Evolutionary conservation across 768 basidiomycete genomes (phyloP).

Genomic region (Hygrophorus russula): DNA sequence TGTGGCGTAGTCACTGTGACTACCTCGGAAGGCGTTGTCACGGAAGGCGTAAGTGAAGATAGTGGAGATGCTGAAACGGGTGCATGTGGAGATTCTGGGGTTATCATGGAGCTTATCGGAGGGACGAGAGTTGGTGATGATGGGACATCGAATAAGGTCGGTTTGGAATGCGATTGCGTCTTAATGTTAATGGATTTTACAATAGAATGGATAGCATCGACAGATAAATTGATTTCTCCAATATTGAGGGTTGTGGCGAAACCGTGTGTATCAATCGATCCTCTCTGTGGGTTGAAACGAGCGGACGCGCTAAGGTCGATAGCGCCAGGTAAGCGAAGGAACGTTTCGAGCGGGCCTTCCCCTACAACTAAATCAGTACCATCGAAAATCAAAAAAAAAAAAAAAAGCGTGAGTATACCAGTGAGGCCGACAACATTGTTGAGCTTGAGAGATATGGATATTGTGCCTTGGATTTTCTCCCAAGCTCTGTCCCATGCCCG

Average conservation of each 20-base stretch:
- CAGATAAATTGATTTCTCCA: slow-evolving; percentile 33
- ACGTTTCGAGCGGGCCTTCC: slow-evolving; percentile 18
- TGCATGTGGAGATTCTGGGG: slow-evolving; percentile 11
- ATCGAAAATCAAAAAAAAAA: not conserved
- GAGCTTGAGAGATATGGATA: slow-evolving; percentile 38
- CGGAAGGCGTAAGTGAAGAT: slow-evolving; percentile 5
- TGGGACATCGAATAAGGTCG: not conserved
- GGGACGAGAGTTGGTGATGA: slow-evolving; percentile 10
- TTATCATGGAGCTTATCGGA: slow-evolving; percentile 11
- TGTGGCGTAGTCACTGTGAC: slow-evolving; percentile 3
- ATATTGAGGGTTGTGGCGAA: slow-evolving; percentile 33
- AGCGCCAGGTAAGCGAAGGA: slow-evolving; percentile 35
- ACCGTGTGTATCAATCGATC: slow-evolving; percentile 41
- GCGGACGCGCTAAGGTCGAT: slow-evolving; percentile 36
- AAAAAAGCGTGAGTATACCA: slow-evolving; percentile 18
- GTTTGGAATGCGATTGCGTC: not conserved
- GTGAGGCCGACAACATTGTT: slow-evolving; percentile 28
- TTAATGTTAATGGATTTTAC: slow-evolving; percentile 10
- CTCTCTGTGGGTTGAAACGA: slow-evolving; percentile 47
- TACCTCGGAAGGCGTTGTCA: not conserved
- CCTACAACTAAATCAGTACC: slow-evolving; percentile 8
- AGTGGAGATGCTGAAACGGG: slow-evolving; percentile 17
- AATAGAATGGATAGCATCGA: slow-evolving; percentile 30
- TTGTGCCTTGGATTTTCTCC: slow-evolving; percentile 49
- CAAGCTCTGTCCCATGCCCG: slow-evolving; percentile 62